phyloP scores from a whole-genome alignment of 176 grass and related monocot species.

The Juncus inflexus region DNA sequence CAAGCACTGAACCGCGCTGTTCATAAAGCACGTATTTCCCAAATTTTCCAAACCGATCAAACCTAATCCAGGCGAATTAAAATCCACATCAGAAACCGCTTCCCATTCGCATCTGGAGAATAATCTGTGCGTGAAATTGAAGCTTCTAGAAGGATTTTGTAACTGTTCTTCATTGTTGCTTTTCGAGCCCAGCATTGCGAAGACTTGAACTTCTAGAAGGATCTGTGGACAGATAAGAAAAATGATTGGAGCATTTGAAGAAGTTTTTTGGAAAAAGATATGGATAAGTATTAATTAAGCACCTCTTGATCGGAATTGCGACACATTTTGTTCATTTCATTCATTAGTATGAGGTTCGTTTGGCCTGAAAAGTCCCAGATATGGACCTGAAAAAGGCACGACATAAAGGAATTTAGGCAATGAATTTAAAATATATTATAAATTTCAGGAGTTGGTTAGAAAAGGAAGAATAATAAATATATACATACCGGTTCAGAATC shows the following conservation, averaged over 20 bases:
- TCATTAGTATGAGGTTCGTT: slow-evolving; percentile 98
- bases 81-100: slow-evolving; percentile 40
- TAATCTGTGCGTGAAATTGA: slow-evolving; percentile 26
- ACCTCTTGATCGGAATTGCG: slow-evolving; percentile 87
- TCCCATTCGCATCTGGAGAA: slow-evolving; percentile 41
- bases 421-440: slow-evolving; percentile 9
- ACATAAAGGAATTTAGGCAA: slow-evolving; percentile 45
- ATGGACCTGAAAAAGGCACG: slow-evolving; percentile 53
- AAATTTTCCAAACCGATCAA: slow-evolving; percentile 95
- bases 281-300: slow-evolving; percentile 2
- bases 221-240: slow-evolving; percentile 52
- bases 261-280: not conserved
- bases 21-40: slow-evolving; percentile 99
- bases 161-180: slow-evolving; percentile 31
- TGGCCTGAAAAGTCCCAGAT: slow-evolving; percentile 99
- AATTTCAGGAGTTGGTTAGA: slow-evolving; percentile 29
- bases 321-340: slow-evolving; percentile 76
- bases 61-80: slow-evolving; percentile 48
- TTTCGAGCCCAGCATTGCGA: slow-evolving; percentile 57
- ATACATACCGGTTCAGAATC: slow-evolving; percentile 88
- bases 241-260: slow-evolving; percentile 7
- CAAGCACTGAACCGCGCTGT: slow-evolving; percentile 93
- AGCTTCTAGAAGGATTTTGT: slow-evolving; percentile 1
- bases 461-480: slow-evolving; percentile 29
- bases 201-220: slow-evolving; percentile 86